Evolutionary conservation across 2,329 filamentous ascomycete species (phyloP).

Genomic region (Trichoderma pleuroti): DNA sequence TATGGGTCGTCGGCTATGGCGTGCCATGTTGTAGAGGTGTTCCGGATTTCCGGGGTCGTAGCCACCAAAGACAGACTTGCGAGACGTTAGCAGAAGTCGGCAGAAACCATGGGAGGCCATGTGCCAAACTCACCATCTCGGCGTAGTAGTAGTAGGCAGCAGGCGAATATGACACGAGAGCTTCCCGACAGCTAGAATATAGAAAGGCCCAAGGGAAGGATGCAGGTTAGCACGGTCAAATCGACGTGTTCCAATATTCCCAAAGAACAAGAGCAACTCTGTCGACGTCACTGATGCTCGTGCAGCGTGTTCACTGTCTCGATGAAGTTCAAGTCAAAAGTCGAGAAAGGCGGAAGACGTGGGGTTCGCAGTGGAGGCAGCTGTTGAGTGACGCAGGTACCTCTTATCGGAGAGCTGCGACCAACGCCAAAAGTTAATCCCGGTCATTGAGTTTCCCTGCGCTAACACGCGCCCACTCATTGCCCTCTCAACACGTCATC

Average conservation of each 20-base stretch:
- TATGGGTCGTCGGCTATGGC: conserved; percentile 46
- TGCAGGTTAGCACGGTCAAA: not conserved
- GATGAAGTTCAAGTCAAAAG: conserved; percentile 17
- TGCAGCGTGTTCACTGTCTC: not conserved
- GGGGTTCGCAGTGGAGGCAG: conserved; percentile 28
- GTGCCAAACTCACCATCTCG: conserved; percentile 5
- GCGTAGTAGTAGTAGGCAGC: not conserved
- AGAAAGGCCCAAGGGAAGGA: not conserved
- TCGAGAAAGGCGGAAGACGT: conserved; percentile 21
- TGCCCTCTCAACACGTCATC: not conserved
- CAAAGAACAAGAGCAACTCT: not conserved
- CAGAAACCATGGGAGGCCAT: not conserved
- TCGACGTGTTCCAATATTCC: not conserved
- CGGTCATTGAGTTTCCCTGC: not conserved
- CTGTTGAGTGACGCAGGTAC: conserved; percentile 35
- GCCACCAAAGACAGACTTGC: conserved; percentile 38
- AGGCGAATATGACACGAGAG: not conserved
- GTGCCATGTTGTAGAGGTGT: conserved; percentile 48
- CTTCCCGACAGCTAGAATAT: not conserved
- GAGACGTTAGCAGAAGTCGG: conserved; percentile 19
- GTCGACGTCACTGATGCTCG: not conserved
- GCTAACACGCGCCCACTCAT: not conserved
- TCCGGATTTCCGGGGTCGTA: conserved; percentile 48
- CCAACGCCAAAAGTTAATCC: conserved; percentile 19
- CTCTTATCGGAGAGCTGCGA: conserved; percentile 15